Evolutionary conservation across 768 basidiomycete genomes (phyloP).

Genomic region (Calocybe gangraenosa): DNA sequence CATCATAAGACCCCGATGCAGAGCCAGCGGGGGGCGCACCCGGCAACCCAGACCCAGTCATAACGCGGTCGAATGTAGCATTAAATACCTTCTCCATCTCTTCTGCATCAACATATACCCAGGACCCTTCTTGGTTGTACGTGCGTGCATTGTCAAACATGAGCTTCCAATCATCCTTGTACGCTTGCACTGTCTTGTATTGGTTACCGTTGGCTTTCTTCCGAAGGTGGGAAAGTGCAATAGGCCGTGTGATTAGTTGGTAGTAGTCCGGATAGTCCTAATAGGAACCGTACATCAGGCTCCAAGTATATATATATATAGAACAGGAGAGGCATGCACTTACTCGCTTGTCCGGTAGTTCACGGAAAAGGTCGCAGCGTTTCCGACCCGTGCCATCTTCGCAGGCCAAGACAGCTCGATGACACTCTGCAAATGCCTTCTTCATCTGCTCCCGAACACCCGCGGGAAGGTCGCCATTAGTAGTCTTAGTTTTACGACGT

Average conservation of each 20-base stretch:
- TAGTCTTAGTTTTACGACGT: conserved; percentile 72
- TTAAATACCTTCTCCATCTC: conserved; percentile 92
- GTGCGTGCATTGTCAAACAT: conserved; percentile 94
- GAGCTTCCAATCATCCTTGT: conserved; percentile 76
- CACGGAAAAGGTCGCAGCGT: conserved; percentile 84
- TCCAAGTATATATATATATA: background rate
- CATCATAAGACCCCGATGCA: conserved; percentile 53
- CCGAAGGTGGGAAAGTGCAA: conserved; percentile 82
- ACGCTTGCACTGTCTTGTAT: conserved; percentile 73
- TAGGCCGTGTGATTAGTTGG: conserved; percentile 80
- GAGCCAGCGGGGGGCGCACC: conserved; percentile 53
- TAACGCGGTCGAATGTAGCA: conserved; percentile 58
- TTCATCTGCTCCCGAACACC: conserved; percentile 74
- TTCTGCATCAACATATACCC: conserved; percentile 92
- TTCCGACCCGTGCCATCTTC: conserved; percentile 72
- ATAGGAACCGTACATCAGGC: conserved; percentile 14
- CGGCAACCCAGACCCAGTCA: conserved; percentile 68
- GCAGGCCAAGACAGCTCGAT: conserved; percentile 67
- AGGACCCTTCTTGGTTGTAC: conserved; percentile 93
- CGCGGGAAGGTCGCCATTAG: conserved; percentile 48
- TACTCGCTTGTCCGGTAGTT: conserved; percentile 77
- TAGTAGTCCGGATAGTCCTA: conserved; percentile 94
- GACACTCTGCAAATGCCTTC: conserved; percentile 73
- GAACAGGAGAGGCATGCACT: conserved; percentile 17
- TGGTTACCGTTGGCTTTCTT: conserved; percentile 62